Conservation (phyloP, 768 basidiomycete species). For the Gloeostereum incarnatum region DNA sequence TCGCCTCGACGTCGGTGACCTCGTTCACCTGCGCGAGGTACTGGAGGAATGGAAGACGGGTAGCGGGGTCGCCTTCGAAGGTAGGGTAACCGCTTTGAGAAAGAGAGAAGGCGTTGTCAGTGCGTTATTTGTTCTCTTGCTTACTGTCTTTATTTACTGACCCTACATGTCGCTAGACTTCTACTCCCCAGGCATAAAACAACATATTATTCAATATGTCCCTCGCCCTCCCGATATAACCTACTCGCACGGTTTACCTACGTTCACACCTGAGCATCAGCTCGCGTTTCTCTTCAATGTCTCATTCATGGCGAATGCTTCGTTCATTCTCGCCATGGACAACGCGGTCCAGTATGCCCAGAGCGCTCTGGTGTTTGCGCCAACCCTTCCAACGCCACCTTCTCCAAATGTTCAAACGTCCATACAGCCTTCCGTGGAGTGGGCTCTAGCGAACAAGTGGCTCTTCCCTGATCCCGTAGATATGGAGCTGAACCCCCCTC, state of each 20-base stretch:
- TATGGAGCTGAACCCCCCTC: conserved; percentile 11
- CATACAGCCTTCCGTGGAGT: conserved; percentile 4
- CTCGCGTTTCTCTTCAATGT: conserved; percentile 37
- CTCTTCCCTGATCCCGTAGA: conserved; percentile 32
- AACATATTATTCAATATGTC: conserved; percentile 28
- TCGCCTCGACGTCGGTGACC: conserved; percentile 32
- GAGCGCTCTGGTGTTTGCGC: conserved; percentile 12
- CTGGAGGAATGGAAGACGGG: conserved; percentile 19
- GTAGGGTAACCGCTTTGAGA: conserved; percentile 28
- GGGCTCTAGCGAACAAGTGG: conserved; percentile 29
- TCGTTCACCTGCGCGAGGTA: conserved; percentile 35
- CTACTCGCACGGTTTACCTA: conserved; percentile 5
- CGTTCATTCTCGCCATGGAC: conserved; percentile 33
- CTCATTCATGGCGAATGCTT: conserved; percentile 36
- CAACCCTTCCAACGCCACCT: conserved; percentile 5
- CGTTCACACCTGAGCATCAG: conserved; percentile 22
- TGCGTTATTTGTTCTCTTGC: conserved; percentile 14
- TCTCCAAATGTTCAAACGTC: background rate
- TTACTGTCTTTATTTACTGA: conserved; percentile 1
- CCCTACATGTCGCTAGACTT: conserved; percentile 23
- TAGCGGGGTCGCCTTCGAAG: conserved; percentile 33
- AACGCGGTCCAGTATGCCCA: conserved; percentile 22
- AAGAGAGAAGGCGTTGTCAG: conserved; percentile 38
- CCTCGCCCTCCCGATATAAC: conserved; percentile 7
- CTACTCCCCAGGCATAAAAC: conserved; percentile 26